A percentile compares a stretch with the other conserved stretches of the same genome.
Conservation (phyloP, 306 rosid species). For the Hippophae rhamnoides region DNA sequence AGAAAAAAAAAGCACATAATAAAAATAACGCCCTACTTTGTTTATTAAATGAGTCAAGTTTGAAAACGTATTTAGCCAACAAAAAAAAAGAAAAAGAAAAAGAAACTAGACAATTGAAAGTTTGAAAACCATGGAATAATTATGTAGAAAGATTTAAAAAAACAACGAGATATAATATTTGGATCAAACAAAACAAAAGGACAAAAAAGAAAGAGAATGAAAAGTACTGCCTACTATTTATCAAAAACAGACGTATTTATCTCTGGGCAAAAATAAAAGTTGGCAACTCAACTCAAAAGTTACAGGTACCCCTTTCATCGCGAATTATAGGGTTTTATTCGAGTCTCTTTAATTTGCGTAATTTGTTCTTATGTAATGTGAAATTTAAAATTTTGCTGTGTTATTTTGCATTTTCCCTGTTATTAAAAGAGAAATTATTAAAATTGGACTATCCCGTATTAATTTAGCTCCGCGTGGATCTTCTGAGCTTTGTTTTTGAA, state of each 20-base stretch:
- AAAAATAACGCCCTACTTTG: no score
- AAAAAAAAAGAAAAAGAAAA: no score
- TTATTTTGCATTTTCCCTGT: conserved; percentile 16
- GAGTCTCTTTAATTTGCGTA: not conserved
- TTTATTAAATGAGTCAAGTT: no score
- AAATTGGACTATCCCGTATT: conserved; percentile 14
- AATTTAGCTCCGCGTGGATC: conserved; percentile 6
- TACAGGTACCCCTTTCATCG: conserved; percentile 29
- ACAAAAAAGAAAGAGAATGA: conserved; percentile 6
- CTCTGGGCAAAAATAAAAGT: not conserved
- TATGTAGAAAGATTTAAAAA: no score
- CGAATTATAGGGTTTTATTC: conserved; percentile 17
- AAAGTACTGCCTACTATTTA: conserved; percentile 1
- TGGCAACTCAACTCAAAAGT: conserved; percentile 19
- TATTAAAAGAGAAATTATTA: conserved; percentile 18
- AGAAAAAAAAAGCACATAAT: no score
- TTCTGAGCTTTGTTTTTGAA: conserved; percentile 6
- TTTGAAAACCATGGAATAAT: no score
- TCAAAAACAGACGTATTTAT: conserved; percentile 16
- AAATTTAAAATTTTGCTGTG: conserved; percentile 4
- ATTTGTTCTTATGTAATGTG: not conserved
- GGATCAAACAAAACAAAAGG: not conserved
- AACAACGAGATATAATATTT: no score
- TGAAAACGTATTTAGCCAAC: no score
- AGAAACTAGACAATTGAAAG: no score